Percentiles rank a stretch among this genome's conserved stretches.
These are phyloP conservation scores for Entomortierella chlamydospora DNA, from an alignment of 192 early-diverging fungal genomes.

Conservation along the genomic window DNA sequence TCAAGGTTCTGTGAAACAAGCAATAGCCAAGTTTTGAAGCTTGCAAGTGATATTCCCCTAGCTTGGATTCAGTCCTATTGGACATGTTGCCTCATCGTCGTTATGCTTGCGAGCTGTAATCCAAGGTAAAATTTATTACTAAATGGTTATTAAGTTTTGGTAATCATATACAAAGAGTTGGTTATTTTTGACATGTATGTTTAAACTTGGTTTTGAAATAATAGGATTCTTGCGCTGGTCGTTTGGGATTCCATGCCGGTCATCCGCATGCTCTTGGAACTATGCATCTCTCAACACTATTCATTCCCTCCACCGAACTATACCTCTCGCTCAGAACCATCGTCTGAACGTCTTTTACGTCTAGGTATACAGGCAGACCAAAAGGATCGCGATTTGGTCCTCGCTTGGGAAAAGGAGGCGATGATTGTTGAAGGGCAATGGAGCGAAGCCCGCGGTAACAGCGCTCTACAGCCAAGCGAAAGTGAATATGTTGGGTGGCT, in stretches of 20 bases:
- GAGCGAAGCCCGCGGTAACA: slow-evolving; percentile 18
- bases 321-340: slow-evolving; percentile 42
- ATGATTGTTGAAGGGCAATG: slow-evolving; percentile 27
- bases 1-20: slow-evolving; percentile 25
- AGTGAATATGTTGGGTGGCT: slow-evolving; percentile 47
- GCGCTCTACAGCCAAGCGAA: slow-evolving; percentile 4
- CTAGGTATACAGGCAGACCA: slow-evolving; percentile 31
- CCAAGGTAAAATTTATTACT: slow-evolving; percentile 17
- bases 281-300: slow-evolving; percentile 52
- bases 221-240: slow-evolving; percentile 44
- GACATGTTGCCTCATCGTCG: slow-evolving; percentile 31
- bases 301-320: slow-evolving; percentile 52
- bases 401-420: slow-evolving; percentile 35
- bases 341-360: slow-evolving; percentile 38
- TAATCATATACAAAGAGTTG: too few species aligned
- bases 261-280: slow-evolving; percentile 33
- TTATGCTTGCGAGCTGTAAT: slow-evolving; percentile 41
- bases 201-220: neutral
- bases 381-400: slow-evolving; percentile 32
- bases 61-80: slow-evolving; percentile 43
- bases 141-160: too few species aligned
- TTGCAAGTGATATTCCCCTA: slow-evolving; percentile 28
- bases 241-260: slow-evolving; percentile 56
- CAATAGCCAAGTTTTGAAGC: slow-evolving; percentile 8
- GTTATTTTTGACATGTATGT: neutral